Base-by-base conservation (phyloP, 768 basidiomycete genomes). In the Pulveroboletus sp. region DNA sequence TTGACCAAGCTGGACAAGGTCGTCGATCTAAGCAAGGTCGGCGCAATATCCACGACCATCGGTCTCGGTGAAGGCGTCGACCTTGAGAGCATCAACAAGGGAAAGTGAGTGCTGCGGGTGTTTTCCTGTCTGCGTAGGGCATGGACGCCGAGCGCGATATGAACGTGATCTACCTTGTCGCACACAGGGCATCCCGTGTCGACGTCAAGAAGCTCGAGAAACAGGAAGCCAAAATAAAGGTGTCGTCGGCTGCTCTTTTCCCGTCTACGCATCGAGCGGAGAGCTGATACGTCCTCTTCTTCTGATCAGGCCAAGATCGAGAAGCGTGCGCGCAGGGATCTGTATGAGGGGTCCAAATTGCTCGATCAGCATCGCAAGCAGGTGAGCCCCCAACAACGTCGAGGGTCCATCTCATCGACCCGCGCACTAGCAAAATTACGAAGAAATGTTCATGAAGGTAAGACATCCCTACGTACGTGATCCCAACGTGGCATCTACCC, bases 401-500 rank as follows among this genome's bases (percentile, higher is more conserved):
- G 24, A 31, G 30, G 9, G 12, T 14, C 26, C 18, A n/a, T 31
- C 33, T 47, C 30, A 44, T 39, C 11, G 10, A 6, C 6, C 17
- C 40, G 15, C n/a, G 5, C 38, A 4, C 17, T 59, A 98, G 85
- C 93, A 97, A 88, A 82, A 86, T 17, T 98, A 97, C 71, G 95
- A 98, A 65, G 96, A 99, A 65, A 86, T 99, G 83, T 99, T 93
- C 73, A 90, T 99, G 89, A 92, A 96, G 78, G 93, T 85, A 46
- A 45, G 55, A n/a, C 38, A 38, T 30, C 48, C 31, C 43, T 17
- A 30, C 21, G 8, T 33, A 10, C 11, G 21, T 32, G 11, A 26
- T 33, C 11, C 14, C 40, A 43, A 45, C 28, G 11, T 35, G 35
- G 42, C 42, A 26, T 21, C 21, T 21, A 21, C 3, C 15, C 8